Evolutionary conservation across 805 yeast species (phyloP).

Genomic region (Maudiozyma turicensis): DNA sequence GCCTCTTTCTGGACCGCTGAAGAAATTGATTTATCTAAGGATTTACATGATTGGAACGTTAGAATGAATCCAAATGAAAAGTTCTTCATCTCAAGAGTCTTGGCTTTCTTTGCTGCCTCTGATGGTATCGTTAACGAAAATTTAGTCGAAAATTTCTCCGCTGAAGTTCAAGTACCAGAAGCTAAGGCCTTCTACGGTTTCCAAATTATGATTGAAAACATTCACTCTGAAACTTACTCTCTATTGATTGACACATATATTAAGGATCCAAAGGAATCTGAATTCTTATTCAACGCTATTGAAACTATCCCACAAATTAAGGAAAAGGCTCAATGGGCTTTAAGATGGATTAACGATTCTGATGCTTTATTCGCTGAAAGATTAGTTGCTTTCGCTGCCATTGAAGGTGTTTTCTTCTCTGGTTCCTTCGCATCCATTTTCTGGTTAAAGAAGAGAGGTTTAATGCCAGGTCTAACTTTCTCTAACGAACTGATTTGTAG

Average conservation of each 20-base stretch:
- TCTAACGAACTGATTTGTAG: constrained; percentile 96
- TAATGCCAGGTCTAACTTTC: constrained; percentile 98
- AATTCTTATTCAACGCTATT: constrained; percentile 86
- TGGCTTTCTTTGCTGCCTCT: constrained; percentile 97
- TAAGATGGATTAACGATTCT: constrained; percentile 88
- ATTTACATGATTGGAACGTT: constrained; percentile 85
- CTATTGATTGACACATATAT: constrained; percentile 88
- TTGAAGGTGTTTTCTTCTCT: constrained; percentile 96
- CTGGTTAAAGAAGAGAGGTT: constrained; percentile 98
- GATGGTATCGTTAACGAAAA: constrained; percentile 98
- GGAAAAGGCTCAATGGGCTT: constrained; percentile 98
- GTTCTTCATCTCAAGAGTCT: constrained; percentile 81
- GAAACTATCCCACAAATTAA: constrained; percentile 93
- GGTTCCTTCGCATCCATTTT: constrained; percentile 98
- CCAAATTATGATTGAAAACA: constrained; percentile 99
- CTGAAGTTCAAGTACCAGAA: constrained; percentile 94
- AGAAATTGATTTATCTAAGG: constrained; percentile 93
- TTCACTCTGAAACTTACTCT: constrained; percentile 95
- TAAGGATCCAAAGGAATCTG: constrained; percentile 91
- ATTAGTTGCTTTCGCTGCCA: constrained; percentile 96
- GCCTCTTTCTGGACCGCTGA: constrained; percentile 99
- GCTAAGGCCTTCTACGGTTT: constrained; percentile 98
- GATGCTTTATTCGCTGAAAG: constrained; percentile 91
- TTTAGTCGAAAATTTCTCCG: constrained; percentile 92
- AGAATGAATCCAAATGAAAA: constrained; percentile 84